Evolutionary conservation across 73 alveolate species (phyloP), one percentile per base, ranked within the genome.

Genomic region (Tetrahymena elliotti): DNA sequence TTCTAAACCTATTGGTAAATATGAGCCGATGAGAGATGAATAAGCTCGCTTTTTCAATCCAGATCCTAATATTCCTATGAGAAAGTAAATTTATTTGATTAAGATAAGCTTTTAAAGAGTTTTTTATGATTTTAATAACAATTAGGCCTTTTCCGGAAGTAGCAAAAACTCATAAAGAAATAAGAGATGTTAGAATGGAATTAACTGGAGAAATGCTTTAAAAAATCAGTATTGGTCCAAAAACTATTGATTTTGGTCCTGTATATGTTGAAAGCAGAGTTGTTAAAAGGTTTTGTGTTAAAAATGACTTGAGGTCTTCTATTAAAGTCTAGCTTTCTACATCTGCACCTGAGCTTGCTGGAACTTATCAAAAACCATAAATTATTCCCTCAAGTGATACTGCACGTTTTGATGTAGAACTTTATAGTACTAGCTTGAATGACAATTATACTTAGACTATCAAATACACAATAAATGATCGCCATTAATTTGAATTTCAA

Each of bases 311-410:
- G 38, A 84, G 96, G 35, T 84, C 96, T 7, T 37, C 94, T 27
- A 94, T 94, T 6, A 94, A 94, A 84, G 93, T 94, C 35, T n/a
- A 94, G 38, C 93, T 94, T 33, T 34, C 83, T 33, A 88, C 95
- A 84, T 39, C 93, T 4, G 95, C 93, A 20, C 84, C 92, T 13
- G 96, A 94, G 92, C 52, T 94, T 27, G 93, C 93, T 20, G 83
- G 83, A 31, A 54, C 96, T 38, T 94, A 94, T 34, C 31, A 92
- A 84, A 84, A 94, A 40, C 36, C 93, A 27, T 88, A 94, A 52
- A 94, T 94, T 35, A 84, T 94, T 7, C 96, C 96, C 33, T 94
- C 96, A 24, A 84, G 95, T 33, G 96, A 94, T 15, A 94, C 96
- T 84, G 96, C 93, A 12, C 84, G 93, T 27, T 94, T 94, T 88